A percentile compares a stretch with the other conserved stretches of the same genome.
These are phyloP conservation scores for Acanthamoeba royreba DNA, from an alignment of 208 protist genomes.

Conservation along the genomic window DNA sequence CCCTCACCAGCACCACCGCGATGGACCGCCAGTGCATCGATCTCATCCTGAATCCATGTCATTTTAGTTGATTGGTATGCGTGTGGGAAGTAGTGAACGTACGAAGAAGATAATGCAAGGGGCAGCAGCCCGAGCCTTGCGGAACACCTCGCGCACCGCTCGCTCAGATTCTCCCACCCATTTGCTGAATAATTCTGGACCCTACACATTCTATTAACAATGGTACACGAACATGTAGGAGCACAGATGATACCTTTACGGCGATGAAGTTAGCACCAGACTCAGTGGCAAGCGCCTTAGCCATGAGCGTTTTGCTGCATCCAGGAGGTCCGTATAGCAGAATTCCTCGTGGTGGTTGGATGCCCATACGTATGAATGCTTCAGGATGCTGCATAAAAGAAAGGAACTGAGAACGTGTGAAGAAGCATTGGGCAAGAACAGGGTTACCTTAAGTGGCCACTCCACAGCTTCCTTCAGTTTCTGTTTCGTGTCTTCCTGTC, in stretches of 20 bases:
- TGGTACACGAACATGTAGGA: too few species aligned
- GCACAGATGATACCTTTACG: constrained; percentile 79
- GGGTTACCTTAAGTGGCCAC: constrained; percentile 77
- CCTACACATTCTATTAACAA: background rate
- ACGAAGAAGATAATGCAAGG: constrained; percentile 95
- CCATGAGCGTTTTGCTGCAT: constrained; percentile 91
- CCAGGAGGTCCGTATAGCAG: constrained; percentile 93
- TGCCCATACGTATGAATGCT: constrained; percentile 88
- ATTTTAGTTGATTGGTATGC: too few species aligned
- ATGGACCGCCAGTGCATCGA: constrained; percentile 73
- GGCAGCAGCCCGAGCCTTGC: constrained; percentile 82
- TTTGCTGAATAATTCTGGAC: constrained; percentile 89
- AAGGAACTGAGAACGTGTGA: background rate
- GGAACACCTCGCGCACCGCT: constrained; percentile 90
- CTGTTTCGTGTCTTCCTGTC: constrained; percentile 89
- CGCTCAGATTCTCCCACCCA: constrained; percentile 94
- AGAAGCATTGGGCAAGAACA: too few species aligned
- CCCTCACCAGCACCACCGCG: constrained; percentile 32
- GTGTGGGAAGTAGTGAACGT: too few species aligned
- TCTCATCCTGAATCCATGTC: constrained; percentile 65
- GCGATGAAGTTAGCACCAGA: constrained; percentile 87
- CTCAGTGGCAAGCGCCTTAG: constrained; percentile 88
- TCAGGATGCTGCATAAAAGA: constrained; percentile 84
- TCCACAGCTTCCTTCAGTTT: constrained; percentile 88
- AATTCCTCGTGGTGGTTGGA: constrained; percentile 89